Base-by-base conservation (phyloP, 2,329 filamentous ascomycete species). In the Blastomyces silverae region DNA sequence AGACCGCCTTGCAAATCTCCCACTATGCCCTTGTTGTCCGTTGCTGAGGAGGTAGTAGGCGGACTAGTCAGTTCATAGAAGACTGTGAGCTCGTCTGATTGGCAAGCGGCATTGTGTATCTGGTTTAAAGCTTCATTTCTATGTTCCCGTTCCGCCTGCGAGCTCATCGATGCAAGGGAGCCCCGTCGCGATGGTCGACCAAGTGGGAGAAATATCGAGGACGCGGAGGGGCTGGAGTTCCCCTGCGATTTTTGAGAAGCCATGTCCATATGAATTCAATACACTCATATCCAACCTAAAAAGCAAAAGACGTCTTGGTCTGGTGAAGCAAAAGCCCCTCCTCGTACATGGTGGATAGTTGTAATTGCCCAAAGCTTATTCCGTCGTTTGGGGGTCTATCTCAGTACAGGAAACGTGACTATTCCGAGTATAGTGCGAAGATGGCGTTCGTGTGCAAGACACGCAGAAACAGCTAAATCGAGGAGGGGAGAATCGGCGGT, bases 101-200 rank as follows among this genome's bases (percentile, higher is more conserved):
- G 89, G 72, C 90, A 95, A n/a, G 92, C 92, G 6, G 90, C 87
- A 61, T 83, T 91, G 76, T 97, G 93, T 69, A 97, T 96, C 71
- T 90, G 88, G 77, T 96, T 89, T 66, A 97, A 85, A 22, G 89
- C 85, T 67, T 91, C 85, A 44, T 89, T 86, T 48, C 93, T 82
- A 65, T 90, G 87, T 67, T 91, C 89, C 73, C 86, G 89, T 74
- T 92, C 89, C 52, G 85, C 78, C 60, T 84, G 82, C 1, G 81
- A 77, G 31, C 79, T 78, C 20, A 82, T 68, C 31, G 86, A 87
- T 25, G 76, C 75, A 46, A 79, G 73, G 28, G 83, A 84, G n/a
- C 76, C 78, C 61, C 80, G 78, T 31, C 79, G 73, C 3, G 73
- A 71, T 52, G 65, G 68, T 66, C 76, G 75, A 52, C 78, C 78